Evolutionary conservation across 2,329 filamentous ascomycete species (phyloP).

Genomic region (Fusarium euwallaceae): DNA sequence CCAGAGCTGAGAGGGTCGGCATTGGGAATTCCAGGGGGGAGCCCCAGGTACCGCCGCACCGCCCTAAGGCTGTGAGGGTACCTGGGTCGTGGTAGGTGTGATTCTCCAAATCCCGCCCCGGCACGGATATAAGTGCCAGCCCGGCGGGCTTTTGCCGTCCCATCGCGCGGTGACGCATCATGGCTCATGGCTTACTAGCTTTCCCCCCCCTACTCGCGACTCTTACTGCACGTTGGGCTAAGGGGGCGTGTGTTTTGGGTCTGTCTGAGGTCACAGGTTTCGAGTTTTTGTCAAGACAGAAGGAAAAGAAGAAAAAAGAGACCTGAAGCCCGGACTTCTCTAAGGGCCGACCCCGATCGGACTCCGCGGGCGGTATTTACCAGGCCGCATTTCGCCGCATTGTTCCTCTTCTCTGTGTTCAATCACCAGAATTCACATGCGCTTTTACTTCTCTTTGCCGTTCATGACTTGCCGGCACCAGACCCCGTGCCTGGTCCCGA

Average conservation of each 20-base stretch:
- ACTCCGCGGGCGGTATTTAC: constrained; percentile 37
- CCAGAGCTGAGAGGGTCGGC: constrained; percentile 13
- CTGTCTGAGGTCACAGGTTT: constrained; percentile 17
- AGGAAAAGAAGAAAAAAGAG: neutral
- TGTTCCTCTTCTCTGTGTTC: neutral
- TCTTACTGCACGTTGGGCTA: neutral
- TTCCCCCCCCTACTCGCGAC: neutral
- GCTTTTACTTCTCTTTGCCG: neutral
- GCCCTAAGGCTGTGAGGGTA: neutral
- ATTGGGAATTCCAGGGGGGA: constrained; percentile 19
- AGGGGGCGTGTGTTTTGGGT: constrained; percentile 14
- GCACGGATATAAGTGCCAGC: constrained; percentile 35
- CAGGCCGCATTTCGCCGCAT: constrained; percentile 6
- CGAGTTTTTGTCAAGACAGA: neutral
- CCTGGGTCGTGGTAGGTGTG: neutral
- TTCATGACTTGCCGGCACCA: constrained; percentile 29
- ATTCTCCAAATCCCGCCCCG: constrained; percentile 8
- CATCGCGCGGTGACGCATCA: constrained; percentile 15
- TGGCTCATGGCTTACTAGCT: constrained; percentile 7
- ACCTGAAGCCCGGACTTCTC: constrained; percentile 40
- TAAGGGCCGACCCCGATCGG: constrained; percentile 45
- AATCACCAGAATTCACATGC: neutral
- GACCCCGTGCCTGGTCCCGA: constrained; percentile 31
- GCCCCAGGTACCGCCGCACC: constrained; percentile 2
- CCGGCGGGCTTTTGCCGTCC: constrained; percentile 26